Conservation (phyloP, 139 green algal species). For the Chlamydomonas asymmetrica region DNA sequence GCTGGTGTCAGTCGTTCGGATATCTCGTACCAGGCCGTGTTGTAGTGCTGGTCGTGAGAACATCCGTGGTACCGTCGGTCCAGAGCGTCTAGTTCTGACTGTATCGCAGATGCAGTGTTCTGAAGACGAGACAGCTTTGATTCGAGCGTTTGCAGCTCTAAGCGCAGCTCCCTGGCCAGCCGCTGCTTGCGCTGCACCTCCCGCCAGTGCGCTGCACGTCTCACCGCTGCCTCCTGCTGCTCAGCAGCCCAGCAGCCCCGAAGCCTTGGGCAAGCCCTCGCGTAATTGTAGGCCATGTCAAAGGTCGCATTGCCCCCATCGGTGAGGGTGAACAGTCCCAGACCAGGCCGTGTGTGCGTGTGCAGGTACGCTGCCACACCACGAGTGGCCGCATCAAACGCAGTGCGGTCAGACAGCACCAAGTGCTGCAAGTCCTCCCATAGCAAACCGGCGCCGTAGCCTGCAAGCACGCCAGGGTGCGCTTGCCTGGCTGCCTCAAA, state of each 20-base stretch:
- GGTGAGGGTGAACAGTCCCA: slow-evolving; percentile 24
- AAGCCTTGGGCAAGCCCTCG: background rate
- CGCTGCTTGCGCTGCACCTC: slow-evolving; percentile 46
- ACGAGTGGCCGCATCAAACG: slow-evolving; percentile 37
- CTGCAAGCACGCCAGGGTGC: slow-evolving; percentile 15
- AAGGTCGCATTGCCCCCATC: slow-evolving; percentile 31
- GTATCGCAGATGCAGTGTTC: too few relatives aligned
- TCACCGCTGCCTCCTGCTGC: slow-evolving; percentile 10
- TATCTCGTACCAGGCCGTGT: too few relatives aligned
- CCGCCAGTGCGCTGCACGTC: slow-evolving; percentile 35
- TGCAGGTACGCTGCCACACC: slow-evolving; percentile 47
- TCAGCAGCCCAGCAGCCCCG: slow-evolving; percentile 16
- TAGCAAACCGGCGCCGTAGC: slow-evolving; percentile 24
- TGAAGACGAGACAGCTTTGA: too few relatives aligned
- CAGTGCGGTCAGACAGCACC: slow-evolving; percentile 38
- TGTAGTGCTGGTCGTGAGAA: too few relatives aligned
- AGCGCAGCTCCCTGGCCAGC: background rate
- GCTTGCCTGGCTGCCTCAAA: background rate
- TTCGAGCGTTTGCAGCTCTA: background rate
- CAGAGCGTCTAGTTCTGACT: too few relatives aligned
- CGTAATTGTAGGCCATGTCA: slow-evolving; percentile 30
- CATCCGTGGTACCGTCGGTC: too few relatives aligned
- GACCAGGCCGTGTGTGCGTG: background rate
- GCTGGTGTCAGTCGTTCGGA: too few relatives aligned
- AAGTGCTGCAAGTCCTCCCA: slow-evolving; percentile 49